Conservation (phyloP, 257 asterid species). For the Voacanga thouarsii region DNA sequence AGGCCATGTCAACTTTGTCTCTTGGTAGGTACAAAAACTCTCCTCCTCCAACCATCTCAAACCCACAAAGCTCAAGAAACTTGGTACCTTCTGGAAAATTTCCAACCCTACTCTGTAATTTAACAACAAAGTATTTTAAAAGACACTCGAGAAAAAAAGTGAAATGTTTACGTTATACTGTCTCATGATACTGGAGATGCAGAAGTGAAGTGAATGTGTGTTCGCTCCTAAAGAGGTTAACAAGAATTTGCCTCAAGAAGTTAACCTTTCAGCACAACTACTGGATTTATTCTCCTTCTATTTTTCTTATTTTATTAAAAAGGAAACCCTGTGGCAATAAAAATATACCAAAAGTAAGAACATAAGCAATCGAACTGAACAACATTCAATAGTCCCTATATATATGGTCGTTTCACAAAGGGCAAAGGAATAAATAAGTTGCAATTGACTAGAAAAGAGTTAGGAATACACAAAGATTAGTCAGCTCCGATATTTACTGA, state of each 20-base stretch:
- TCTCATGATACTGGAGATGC: neutral
- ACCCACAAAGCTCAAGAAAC: slow-evolving; percentile 73
- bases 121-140: neutral
- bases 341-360: neutral
- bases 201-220: neutral
- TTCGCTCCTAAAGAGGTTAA: neutral
- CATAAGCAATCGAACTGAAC: neutral
- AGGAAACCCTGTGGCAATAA: too few relatives aligned
- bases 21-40: slow-evolving; percentile 39
- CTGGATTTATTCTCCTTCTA: neutral
- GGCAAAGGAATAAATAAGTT: neutral
- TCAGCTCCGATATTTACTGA: neutral
- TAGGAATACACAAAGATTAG: neutral
- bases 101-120: slow-evolving; percentile 65
- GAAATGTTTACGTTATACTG: neutral
- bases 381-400: neutral
- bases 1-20: slow-evolving; percentile 41
- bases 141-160: neutral
- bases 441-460: neutral
- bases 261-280: neutral
- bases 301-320: neutral
- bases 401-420: neutral
- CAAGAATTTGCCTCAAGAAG: neutral
- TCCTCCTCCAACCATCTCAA: slow-evolving; percentile 54
- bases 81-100: slow-evolving; percentile 46